Conservation (phyloP, 1,284 basidiomycete genomes). For the Somion occarium region DNA sequence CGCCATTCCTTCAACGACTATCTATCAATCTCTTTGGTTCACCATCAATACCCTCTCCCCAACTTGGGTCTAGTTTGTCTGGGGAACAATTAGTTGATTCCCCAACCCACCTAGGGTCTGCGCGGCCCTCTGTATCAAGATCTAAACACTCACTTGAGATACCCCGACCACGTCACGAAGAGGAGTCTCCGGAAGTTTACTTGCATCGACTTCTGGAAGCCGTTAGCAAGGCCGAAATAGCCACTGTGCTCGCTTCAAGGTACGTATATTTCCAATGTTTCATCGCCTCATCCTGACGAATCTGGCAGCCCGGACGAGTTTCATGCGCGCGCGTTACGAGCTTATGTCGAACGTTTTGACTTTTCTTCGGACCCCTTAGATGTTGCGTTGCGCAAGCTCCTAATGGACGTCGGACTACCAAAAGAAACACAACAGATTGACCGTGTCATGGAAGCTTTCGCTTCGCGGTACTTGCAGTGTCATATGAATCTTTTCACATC, state of each 20-base stretch:
- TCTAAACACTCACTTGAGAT: conserved; percentile 40
- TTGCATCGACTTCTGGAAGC: conserved; percentile 55
- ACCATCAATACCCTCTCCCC: conserved; percentile 31
- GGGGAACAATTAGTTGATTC: conserved; percentile 23
- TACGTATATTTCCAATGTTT: conserved; percentile 29
- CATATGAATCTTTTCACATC: conserved; percentile 81
- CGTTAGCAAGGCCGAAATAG: conserved; percentile 75
- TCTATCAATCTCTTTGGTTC: conserved; percentile 65
- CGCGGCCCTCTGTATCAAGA: conserved; percentile 36
- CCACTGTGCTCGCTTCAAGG: conserved; percentile 78
- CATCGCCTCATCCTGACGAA: neutral
- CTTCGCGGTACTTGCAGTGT: conserved; percentile 78
- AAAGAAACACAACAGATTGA: conserved; percentile 99
- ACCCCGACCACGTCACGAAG: conserved; percentile 46
- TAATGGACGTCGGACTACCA: conserved; percentile 91
- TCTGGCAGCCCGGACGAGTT: conserved; percentile 63
- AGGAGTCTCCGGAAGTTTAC: conserved; percentile 71
- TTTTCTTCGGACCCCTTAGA: conserved; percentile 86
- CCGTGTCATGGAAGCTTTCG: conserved; percentile 94
- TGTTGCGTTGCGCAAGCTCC: conserved; percentile 84
- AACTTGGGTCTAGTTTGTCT: conserved; percentile 23
- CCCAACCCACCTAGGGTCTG: conserved; percentile 36
- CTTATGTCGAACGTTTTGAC: conserved; percentile 77
- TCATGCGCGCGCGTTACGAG: conserved; percentile 64
- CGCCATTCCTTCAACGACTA: conserved; percentile 63